These are phyloP conservation scores for Aquilaria agallochum DNA, from an alignment of 441 rosid species.

Conservation along the genomic window DNA sequence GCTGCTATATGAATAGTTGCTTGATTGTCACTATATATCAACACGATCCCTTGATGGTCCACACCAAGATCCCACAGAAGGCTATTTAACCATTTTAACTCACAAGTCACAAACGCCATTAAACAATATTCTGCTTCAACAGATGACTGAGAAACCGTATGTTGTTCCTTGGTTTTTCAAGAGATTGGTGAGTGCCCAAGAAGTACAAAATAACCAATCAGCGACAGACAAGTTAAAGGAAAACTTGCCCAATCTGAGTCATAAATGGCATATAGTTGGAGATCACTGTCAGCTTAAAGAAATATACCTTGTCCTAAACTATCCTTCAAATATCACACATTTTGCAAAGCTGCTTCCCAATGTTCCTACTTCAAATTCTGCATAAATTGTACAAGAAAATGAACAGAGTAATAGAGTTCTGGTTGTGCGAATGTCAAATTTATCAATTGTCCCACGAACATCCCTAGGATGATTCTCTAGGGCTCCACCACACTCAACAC, in stretches of 20 bases:
- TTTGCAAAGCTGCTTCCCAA: background rate
- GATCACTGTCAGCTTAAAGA: background rate
- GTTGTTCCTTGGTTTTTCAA: slow-evolving; percentile 8
- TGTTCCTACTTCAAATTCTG: background rate
- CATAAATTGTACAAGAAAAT: background rate
- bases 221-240: background rate
- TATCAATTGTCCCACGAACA: background rate
- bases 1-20: background rate
- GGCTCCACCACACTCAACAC: too few relatives aligned
- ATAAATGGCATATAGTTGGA: background rate
- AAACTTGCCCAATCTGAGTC: slow-evolving; percentile 5
- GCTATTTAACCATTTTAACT: background rate
- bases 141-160: background rate
- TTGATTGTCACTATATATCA: background rate
- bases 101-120: background rate
- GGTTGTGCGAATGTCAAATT: slow-evolving; percentile 2
- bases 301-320: background rate
- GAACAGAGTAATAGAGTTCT: background rate
- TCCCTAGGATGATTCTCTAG: too few relatives aligned
- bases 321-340: background rate
- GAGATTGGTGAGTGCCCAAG: slow-evolving; percentile 3
- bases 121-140: background rate
- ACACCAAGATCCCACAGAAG: background rate
- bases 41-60: background rate
- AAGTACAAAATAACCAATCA: background rate